Base-by-base conservation (phyloP, 176 grass and related monocot genomes). In the Olyra latifolia region DNA sequence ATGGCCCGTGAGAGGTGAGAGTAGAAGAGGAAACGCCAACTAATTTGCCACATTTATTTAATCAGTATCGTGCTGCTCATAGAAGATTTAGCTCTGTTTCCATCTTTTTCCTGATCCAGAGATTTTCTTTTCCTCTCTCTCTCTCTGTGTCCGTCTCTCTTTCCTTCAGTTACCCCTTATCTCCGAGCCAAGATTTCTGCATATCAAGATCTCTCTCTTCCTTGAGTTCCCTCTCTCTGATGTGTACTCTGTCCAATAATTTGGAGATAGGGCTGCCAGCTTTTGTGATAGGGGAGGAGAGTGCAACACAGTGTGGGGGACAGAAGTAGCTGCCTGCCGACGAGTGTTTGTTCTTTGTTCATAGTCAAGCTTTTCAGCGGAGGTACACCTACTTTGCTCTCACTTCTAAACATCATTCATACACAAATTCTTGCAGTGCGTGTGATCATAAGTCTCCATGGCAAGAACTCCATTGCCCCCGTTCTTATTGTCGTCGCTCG, bases 21-120 rank as follows among this genome's bases (percentile, higher is more conserved):
- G 60, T n/a, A 27, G 54, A 30, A 62, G 32, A 52, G 43, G 30
- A 78, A 42, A 53, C 17, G 28, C 75, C 74, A 78, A 25, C 74
- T 46, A 77, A 62, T 70, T 62, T 63, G 12, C 0, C 47, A 30
- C 56, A 55, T 71, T 78, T 78, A 85, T 71, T 77, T 78, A 71
- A n/a, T 42, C 11, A 28, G 65, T 49, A 24, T 20, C 54, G 56
- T 63, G 65, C 65, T 62, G 11, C 20, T 55, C 53, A 71, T n/a
- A 66, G 69, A 83, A 74, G 59, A 38, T 66, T 83, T 49, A 74
- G 69, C 63, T 30, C 59, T 75, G 59, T n/a, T 50, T 30, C 66
- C 50, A 11, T 43, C 0, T 24, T 8, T 52, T 14, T 3, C 54
- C 28, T 63, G 59, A 59, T 59, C 56, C 56, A 27, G 23, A 59